Conservation (phyloP, 129 eudicot genomes). For the Centaurea solstitialis region DNA sequence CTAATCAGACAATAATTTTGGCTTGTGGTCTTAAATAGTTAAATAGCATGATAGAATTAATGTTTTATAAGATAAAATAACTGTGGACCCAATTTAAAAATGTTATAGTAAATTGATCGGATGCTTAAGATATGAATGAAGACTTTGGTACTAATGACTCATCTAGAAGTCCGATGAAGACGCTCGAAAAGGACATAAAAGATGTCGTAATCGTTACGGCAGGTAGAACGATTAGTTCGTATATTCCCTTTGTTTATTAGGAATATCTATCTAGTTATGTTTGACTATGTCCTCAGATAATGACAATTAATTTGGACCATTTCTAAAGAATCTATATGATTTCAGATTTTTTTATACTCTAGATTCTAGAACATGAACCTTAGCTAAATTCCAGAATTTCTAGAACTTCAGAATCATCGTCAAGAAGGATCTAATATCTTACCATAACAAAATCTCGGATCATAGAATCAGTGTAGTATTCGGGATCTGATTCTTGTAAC, state of each 20-base stretch:
- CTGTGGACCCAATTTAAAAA: too few species aligned
- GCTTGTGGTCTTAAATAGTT: too few species aligned
- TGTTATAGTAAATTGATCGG: too few species aligned
- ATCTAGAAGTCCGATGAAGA: neutral
- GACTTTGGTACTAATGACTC: neutral
- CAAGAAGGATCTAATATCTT: neutral
- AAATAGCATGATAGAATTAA: too few species aligned
- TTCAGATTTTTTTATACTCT: too few species aligned
- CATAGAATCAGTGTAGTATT: constrained; percentile 23
- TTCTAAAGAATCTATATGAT: neutral
- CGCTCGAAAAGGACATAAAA: neutral
- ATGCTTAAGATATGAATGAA: too few species aligned
- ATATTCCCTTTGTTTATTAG: neutral
- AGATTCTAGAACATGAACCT: neutral
- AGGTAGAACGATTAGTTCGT: neutral
- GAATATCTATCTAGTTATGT: neutral
- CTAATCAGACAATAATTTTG: neutral
- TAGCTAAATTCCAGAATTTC: neutral
- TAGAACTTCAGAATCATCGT: too few species aligned
- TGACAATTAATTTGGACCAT: neutral
- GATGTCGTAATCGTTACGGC: neutral
- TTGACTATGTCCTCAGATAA: neutral
- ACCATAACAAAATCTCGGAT: constrained; percentile 43
- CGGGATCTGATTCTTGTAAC: constrained; percentile 14
- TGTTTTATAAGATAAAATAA: too few species aligned